Evolutionary conservation across 2,329 filamentous ascomycete genomes (phyloP), one percentile per base, ranked within the genome.

Genomic region (Aspergillus brunneoviolaceus): DNA sequence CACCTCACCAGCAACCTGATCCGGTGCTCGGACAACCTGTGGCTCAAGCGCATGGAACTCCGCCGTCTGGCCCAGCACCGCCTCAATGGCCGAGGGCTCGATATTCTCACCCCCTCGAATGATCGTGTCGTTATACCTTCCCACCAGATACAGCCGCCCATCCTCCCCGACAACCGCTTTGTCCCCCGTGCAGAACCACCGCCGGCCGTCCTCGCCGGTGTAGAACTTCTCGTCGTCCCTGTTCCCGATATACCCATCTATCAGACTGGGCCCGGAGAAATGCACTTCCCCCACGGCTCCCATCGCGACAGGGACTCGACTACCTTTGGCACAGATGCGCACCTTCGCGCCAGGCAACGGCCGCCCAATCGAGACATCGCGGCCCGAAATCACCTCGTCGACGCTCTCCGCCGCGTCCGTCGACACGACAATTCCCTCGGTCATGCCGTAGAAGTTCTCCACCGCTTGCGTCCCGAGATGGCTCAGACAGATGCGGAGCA

Each of bases 51-150:
- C 42, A 21, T 23, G 39, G 21, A 65, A 39, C 12, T 59, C 59
- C 2, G 61, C 54, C 5, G 52, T 35, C 23, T 58, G 57, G 25
- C 59, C 51, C 25, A 65, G 12, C 29, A 59, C 27, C 19, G 61
- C 53, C 57, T 66, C 64, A 23, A 66, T 65, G 4, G 58, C 57
- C 10, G 63, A 57, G 19, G 61, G 63, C 51, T 60, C 60, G 50
- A 66, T 63, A 39, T 66, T 66, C 52, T 66, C 63, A 0, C 64
- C 64, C 19, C 63, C 64, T 5, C 64, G 60, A 10, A 66, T 63
- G n/a, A 66, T 66, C 3, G 57, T 63, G 19, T 66, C 64, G 53
- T 65, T 65, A 42, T 61, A 65, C 21, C 64, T 57, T 0, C 64
- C 64, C 45, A 66, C 42, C 10, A 66, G 51, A 35, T 66, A 66